Conservation (phyloP, 371 early-diverging fungal species). For the Ecytonucleospora hepatopenaei region DNA sequence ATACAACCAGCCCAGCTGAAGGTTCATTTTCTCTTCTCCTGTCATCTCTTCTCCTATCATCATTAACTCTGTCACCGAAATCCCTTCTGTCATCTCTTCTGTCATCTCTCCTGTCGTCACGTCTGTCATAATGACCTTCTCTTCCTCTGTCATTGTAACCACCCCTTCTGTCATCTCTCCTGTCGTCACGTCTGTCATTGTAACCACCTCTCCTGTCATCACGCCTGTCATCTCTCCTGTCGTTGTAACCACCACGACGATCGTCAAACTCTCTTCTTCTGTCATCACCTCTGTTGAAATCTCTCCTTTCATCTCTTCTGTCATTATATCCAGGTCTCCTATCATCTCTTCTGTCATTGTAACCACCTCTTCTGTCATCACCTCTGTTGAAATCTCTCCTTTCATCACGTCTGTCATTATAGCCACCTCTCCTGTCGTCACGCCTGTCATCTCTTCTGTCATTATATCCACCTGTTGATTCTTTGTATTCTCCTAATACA, state of each 20-base stretch:
- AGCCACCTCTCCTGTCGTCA: not conserved
- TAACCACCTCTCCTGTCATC: not conserved
- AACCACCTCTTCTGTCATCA: not conserved
- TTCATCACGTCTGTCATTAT: not conserved
- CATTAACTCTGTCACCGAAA: not conserved
- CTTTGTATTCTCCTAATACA: not conserved
- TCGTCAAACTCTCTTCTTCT: conserved; percentile 4
- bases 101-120: not conserved
- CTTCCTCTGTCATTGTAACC: not conserved
- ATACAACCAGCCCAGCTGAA: conserved; percentile 4
- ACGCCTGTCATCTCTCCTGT: not conserved
- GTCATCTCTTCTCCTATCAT: not conserved
- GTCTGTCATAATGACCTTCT: not conserved
- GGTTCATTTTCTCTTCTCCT: conserved; percentile 3
- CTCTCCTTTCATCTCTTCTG: conserved; percentile 1
- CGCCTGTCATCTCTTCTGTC: not conserved
- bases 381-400: not conserved
- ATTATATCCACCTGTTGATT: not conserved
- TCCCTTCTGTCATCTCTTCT: not conserved
- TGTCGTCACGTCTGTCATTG: not conserved
- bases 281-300: not conserved
- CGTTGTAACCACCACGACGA: not conserved
- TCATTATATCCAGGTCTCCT: not conserved
- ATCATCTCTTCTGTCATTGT: not conserved
- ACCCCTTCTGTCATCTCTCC: conserved; percentile 3